These are phyloP conservation scores for Botrytis hyacinthi DNA, from an alignment of 2,329 filamentous ascomycete genomes.

Conservation along the genomic window DNA sequence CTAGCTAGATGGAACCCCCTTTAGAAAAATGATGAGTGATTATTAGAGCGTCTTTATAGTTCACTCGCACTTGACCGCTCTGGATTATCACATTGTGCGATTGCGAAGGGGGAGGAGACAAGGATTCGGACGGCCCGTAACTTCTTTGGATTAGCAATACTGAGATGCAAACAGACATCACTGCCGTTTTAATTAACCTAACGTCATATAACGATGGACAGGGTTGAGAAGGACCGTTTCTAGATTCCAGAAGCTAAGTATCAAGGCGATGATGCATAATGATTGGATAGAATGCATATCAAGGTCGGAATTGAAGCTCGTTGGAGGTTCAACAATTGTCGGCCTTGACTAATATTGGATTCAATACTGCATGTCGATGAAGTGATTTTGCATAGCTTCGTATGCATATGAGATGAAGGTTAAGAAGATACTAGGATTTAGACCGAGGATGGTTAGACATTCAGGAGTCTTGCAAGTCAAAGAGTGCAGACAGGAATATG, in stretches of 20 bases:
- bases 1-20: no score
- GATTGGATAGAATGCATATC: not conserved
- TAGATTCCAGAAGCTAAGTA: not conserved
- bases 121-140: not conserved
- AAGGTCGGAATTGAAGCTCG: not conserved
- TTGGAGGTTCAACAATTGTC: not conserved
- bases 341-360: not conserved
- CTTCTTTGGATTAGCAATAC: not conserved
- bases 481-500: not conserved
- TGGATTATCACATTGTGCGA: not conserved
- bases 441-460: not conserved
- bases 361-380: not conserved
- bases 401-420: not conserved
- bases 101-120: not conserved
- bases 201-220: not conserved
- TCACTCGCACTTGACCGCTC: not conserved
- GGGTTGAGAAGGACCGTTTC: not conserved
- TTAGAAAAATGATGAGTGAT: not conserved
- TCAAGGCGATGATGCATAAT: not conserved
- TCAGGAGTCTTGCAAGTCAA: not conserved
- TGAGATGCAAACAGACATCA: not conserved
- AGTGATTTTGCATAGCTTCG: not conserved
- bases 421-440: not conserved
- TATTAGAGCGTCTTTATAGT: not conserved
- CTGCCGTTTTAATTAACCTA: not conserved